Percentiles rank a stretch among this genome's conserved stretches.
Evolutionary conservation across 129 eudicot genomes (phyloP).

Genomic region (Solidago caesia): DNA sequence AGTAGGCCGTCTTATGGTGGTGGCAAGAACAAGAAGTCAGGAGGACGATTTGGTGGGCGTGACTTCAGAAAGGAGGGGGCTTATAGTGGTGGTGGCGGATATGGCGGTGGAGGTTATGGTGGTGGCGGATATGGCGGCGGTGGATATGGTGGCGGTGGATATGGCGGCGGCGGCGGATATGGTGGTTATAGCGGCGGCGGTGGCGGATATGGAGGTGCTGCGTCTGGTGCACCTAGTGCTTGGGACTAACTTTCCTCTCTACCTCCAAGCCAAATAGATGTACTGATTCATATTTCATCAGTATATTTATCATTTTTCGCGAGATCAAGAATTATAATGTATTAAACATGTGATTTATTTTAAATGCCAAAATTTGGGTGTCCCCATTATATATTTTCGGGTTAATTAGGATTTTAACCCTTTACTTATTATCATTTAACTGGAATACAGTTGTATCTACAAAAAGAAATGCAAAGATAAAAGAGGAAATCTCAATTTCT

Average conservation of each 20-base stretch:
- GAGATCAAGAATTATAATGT: constrained; percentile 29
- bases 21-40: constrained; percentile 39
- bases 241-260: constrained; percentile 30
- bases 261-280: constrained; percentile 21
- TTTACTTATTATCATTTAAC: no score
- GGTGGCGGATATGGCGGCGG: constrained; percentile 15
- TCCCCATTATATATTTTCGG: background rate
- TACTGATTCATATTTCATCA: constrained; percentile 29
- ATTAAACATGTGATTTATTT: constrained; percentile 26
- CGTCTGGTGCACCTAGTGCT: constrained; percentile 41
- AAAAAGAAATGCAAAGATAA: no score
- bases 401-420: background rate
- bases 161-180: constrained; percentile 17
- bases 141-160: constrained; percentile 1
- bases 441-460: no score
- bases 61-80: constrained; percentile 40
- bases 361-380: constrained; percentile 7
- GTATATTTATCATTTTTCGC: constrained; percentile 41
- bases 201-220: background rate
- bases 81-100: constrained; percentile 24
- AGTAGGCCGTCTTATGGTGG: constrained; percentile 40
- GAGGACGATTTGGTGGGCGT: constrained; percentile 47
- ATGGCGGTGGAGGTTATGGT: constrained; percentile 9
- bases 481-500: no score
- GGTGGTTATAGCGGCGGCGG: constrained; percentile 12